Evolutionary conservation across 2,329 filamentous ascomycete genomes (phyloP).

Genomic region (Cyphellophora europaea): DNA sequence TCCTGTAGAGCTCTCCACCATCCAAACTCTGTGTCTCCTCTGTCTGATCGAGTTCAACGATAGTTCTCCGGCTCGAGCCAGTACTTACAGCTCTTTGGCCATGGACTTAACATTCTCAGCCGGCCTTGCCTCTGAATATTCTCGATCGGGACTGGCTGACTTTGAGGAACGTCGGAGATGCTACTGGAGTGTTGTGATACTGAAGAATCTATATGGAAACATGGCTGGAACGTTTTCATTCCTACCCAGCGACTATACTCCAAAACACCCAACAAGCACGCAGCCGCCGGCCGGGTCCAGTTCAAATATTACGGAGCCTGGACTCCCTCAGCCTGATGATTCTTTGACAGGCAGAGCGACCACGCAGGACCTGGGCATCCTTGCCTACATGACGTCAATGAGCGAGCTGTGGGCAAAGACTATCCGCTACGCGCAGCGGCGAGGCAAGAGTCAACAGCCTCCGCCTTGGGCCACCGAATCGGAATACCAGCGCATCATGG

Average conservation of each 20-base stretch:
- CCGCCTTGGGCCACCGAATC: conserved; percentile 43
- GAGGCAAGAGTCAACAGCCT: conserved; percentile 33
- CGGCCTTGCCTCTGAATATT: conserved; percentile 26
- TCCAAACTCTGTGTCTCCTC: conserved; percentile 32
- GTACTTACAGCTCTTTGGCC: conserved; percentile 34
- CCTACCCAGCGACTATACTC: conserved; percentile 9
- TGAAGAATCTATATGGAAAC: conserved; percentile 34
- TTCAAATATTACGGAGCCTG: conserved; percentile 10
- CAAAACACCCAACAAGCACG: conserved; percentile 8
- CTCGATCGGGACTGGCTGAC: neutral
- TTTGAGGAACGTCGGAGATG: conserved; percentile 19
- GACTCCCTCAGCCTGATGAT: conserved; percentile 8
- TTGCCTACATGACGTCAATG: conserved; percentile 37
- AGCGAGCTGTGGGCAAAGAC: conserved; percentile 41
- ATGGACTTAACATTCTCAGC: conserved; percentile 37
- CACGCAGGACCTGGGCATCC: conserved; percentile 26
- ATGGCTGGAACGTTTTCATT: conserved; percentile 7
- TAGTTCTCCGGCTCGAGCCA: conserved; percentile 36
- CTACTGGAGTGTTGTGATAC: conserved; percentile 33
- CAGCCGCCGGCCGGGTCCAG: conserved; percentile 7
- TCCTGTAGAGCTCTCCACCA: conserved; percentile 32
- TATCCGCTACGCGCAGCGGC: conserved; percentile 36
- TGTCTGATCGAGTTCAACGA: conserved; percentile 35
- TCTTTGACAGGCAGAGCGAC: neutral
- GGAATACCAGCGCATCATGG: conserved; percentile 43